These are phyloP conservation scores for Akanthomyces uredinophilus DNA, from an alignment of 2,329 filamentous ascomycete genomes.

Conservation along the genomic window DNA sequence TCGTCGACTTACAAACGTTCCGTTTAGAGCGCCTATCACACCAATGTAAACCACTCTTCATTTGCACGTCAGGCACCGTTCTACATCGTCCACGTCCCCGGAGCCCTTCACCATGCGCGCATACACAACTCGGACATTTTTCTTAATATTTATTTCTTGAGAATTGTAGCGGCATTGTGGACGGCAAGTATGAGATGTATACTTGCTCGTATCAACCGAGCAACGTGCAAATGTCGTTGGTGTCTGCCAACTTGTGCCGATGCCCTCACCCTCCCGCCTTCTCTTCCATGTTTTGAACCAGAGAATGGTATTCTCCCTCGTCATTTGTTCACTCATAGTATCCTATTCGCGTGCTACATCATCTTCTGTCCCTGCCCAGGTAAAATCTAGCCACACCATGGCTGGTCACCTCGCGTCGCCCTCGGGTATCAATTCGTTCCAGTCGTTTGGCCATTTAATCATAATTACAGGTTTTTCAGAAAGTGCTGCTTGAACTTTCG, in stretches of 20 bases:
- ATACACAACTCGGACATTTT: too few relatives aligned
- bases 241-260: too few relatives aligned
- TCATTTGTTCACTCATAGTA: background rate
- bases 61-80: too few relatives aligned
- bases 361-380: background rate
- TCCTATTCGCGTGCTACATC: background rate
- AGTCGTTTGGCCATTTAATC: background rate
- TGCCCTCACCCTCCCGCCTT: background rate
- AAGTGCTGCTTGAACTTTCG: slow-evolving; percentile 89
- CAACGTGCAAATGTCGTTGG: too few relatives aligned
- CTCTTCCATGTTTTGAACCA: background rate
- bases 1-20: too few relatives aligned
- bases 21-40: too few relatives aligned
- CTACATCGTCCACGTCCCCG: too few relatives aligned
- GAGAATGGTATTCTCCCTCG: background rate
- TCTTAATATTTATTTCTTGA: too few relatives aligned
- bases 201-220: background rate
- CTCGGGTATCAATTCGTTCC: background rate
- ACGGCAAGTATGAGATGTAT: too few relatives aligned
- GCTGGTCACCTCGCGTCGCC: background rate
- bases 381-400: background rate
- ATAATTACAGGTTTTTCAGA: slow-evolving; percentile 59
- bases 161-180: too few relatives aligned
- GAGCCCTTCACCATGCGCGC: too few relatives aligned
- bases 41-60: too few relatives aligned